Evolutionary conservation across 2,329 filamentous ascomycete species (phyloP).

Genomic region (Arthroderma sp.): DNA sequence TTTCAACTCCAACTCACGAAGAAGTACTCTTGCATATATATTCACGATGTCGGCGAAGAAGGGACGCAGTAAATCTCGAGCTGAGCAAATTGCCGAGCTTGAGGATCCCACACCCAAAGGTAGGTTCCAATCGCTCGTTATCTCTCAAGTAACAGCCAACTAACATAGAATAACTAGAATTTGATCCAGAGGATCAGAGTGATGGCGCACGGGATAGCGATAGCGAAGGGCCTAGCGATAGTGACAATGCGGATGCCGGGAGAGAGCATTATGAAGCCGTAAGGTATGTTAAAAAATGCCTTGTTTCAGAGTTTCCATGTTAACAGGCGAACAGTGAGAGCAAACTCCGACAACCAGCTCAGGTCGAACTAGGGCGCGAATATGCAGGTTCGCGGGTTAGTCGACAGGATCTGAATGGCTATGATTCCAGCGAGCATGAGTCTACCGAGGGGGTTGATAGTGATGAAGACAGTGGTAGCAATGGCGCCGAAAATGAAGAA

Average conservation of each 20-base stretch:
- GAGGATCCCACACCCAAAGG: constrained; percentile 53
- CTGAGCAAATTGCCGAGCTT: constrained; percentile 50
- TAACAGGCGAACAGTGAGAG: constrained; percentile 49
- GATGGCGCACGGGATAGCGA: constrained; percentile 46
- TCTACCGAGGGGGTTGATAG: constrained; percentile 35
- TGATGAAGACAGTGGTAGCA: constrained; percentile 22
- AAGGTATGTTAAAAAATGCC: constrained; percentile 38
- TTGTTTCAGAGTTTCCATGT: constrained; percentile 5
- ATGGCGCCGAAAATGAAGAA: too few species aligned
- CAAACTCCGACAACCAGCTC: constrained; percentile 64
- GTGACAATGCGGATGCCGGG: constrained; percentile 41
- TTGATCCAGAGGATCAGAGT: constrained; percentile 62
- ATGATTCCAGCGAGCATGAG: constrained; percentile 22
- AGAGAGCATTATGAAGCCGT: constrained; percentile 81
- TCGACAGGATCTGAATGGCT: constrained; percentile 51
- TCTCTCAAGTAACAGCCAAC: constrained; percentile 7
- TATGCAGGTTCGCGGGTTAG: constrained; percentile 70
- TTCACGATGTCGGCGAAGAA: constrained; percentile 37
- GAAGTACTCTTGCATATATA: neutral
- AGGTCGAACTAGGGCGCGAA: constrained; percentile 58
- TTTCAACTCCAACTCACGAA: neutral
- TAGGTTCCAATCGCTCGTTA: constrained; percentile 24
- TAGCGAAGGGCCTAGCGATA: constrained; percentile 41
- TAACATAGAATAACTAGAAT: constrained; percentile 43
- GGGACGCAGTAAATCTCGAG: constrained; percentile 39